Conservation (phyloP, 2,329 filamentous ascomycete genomes). For the Aspergillus floridensis region DNA sequence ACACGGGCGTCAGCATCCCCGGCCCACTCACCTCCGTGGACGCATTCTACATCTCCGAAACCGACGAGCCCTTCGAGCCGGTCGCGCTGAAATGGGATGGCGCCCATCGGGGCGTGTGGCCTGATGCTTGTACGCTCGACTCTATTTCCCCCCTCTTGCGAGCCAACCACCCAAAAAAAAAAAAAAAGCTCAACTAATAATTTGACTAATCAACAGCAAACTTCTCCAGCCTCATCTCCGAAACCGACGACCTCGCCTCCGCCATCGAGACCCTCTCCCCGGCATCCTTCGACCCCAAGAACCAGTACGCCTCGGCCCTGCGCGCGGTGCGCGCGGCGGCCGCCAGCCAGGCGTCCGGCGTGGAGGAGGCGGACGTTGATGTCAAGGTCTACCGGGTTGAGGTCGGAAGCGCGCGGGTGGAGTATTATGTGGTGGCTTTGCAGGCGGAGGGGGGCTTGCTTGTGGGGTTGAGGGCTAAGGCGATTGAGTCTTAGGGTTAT, state of each 20-base stretch:
- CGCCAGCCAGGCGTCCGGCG: conserved; percentile 28
- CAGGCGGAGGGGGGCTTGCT: conserved; percentile 59
- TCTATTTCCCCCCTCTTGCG: not conserved
- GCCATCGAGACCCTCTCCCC: conserved; percentile 63
- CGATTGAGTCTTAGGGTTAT: conserved; percentile 64
- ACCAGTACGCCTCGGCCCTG: conserved; percentile 58
- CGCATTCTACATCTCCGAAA: conserved; percentile 72
- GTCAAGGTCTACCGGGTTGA: conserved; percentile 73
- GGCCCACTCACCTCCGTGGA: conserved; percentile 55
- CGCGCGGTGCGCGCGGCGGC: conserved; percentile 54
- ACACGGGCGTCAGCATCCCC: conserved; percentile 58
- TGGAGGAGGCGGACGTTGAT: conserved; percentile 47
- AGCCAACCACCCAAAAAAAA: too few relatives aligned
- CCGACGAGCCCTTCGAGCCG: conserved; percentile 80
- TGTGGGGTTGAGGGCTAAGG: conserved; percentile 74
- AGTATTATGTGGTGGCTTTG: conserved; percentile 76
- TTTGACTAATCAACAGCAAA: conserved; percentile 51
- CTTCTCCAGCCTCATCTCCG: conserved; percentile 64
- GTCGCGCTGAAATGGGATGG: conserved; percentile 63
- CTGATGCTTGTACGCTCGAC: conserved; percentile 30
- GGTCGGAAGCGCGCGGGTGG: conserved; percentile 61
- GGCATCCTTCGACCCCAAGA: conserved; percentile 69
- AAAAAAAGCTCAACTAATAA: too few relatives aligned
- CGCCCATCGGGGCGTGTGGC: conserved; percentile 34
- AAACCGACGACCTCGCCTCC: conserved; percentile 26